A percentile compares a stretch with the other conserved stretches of the same genome.
phyloP scores from a whole-genome alignment of 305 asterid genomes.

The Fraxinus greggii region DNA sequence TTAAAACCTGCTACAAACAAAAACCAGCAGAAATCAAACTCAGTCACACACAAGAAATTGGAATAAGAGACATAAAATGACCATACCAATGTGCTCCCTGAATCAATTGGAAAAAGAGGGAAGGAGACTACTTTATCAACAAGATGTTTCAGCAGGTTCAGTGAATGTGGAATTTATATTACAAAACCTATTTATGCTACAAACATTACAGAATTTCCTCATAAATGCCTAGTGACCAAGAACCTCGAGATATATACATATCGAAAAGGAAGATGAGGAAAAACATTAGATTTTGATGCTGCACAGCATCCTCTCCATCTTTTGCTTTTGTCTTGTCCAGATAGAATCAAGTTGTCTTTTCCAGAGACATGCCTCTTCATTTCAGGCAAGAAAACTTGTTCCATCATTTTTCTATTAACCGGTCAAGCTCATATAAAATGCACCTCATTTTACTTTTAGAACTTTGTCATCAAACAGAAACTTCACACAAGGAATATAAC shows the following conservation, averaged over 20 bases:
- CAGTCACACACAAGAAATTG: constrained; percentile 10
- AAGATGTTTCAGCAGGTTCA: constrained; percentile 12
- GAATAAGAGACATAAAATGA: constrained; percentile 6
- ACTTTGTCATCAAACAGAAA: constrained; percentile 3
- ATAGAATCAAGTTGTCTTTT: not conserved
- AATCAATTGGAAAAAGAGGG: not conserved
- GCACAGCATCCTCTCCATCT: not conserved
- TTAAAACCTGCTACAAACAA: constrained; percentile 31
- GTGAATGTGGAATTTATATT: not conserved
- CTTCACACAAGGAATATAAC: not conserved
- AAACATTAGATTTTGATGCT: not conserved
- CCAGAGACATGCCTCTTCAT: not conserved
- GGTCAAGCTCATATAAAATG: not conserved
- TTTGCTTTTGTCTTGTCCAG: constrained; percentile 7
- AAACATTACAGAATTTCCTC: not conserved
- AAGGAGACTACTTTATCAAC: not conserved
- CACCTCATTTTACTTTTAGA: not conserved
- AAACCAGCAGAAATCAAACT: constrained; percentile 19
- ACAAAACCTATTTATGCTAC: not conserved
- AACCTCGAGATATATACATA: not conserved
- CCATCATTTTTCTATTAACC: not conserved
- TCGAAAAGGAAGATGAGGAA: not conserved
- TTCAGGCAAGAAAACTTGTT: constrained; percentile 3
- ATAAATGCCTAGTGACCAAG: not conserved
- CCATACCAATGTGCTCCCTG: not conserved